Conservation (phyloP, 495 filamentous ascomycete genomes). For the Penicillium angulare region DNA sequence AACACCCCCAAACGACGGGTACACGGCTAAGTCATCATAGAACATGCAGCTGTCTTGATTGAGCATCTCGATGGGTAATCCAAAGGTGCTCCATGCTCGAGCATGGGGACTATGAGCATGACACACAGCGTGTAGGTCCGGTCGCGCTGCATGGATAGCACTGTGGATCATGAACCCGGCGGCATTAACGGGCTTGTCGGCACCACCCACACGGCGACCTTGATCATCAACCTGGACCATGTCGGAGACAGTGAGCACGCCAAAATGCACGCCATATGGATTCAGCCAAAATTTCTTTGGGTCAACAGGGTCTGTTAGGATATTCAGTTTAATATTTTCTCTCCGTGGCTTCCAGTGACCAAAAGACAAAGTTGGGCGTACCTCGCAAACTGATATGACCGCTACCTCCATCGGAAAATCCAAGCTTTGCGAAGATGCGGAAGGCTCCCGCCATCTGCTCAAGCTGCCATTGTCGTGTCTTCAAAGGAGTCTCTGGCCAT, state of each 20-base stretch:
- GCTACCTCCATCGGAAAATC: conserved; percentile 58
- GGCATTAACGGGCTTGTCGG: not conserved
- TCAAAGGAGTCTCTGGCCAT: too few relatives aligned
- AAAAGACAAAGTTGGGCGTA: not conserved
- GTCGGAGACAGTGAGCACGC: conserved; percentile 33
- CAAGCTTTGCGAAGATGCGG: conserved; percentile 52
- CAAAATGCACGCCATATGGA: conserved; percentile 31
- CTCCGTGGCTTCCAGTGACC: not conserved
- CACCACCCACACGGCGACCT: conserved; percentile 34
- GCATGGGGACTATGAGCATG: conserved; percentile 36
- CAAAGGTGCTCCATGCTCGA: conserved; percentile 30
- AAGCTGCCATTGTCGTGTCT: conserved; percentile 45
- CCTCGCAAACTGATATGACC: conserved; percentile 51
- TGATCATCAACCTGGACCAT: conserved; percentile 40
- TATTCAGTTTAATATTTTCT: too few relatives aligned
- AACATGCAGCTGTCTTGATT: conserved; percentile 51
- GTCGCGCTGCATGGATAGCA: not conserved
- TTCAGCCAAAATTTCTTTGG: conserved; percentile 42
- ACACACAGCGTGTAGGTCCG: conserved; percentile 21
- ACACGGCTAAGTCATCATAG: conserved; percentile 44
- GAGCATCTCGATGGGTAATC: conserved; percentile 36
- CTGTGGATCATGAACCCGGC: not conserved
- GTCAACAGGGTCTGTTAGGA: conserved; percentile 7
- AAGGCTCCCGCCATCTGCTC: conserved; percentile 58
- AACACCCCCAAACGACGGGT: conserved; percentile 42